Evolutionary conservation across 2,329 filamentous ascomycete genomes (phyloP), one percentile per base, ranked within the genome.

Genomic region (Dactylellina drechsleri): DNA sequence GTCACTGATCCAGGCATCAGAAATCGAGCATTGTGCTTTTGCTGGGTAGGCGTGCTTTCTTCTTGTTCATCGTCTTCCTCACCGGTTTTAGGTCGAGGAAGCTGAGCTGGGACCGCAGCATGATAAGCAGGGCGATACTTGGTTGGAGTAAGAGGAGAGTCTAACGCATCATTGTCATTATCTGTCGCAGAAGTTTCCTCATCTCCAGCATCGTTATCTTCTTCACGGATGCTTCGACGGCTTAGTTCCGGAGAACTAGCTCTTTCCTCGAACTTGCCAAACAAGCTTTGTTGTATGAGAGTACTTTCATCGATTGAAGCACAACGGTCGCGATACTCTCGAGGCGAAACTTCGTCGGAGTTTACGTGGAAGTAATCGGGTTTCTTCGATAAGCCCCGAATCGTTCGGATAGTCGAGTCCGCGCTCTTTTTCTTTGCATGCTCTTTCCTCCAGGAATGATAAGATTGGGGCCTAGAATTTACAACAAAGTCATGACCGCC

Each of bases 131-230:
- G 64, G 18, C 64, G 71, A 50, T 75, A 75, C 23, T 26, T 49
- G 15, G 64, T 75, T 15, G 71, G 71, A 4, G 71, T 75, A 15
- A 75, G 16, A 43, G 71, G 71, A 12, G 71, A 75, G 28, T 75
- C 71, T n/a, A 75, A n/a, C n/a, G 45, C 23, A 36, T 75, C 71
- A 36, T 75, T 64, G 4, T 75, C 71, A 18, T 75, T 75, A 36
- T 77, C 75, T 28, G 77, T 75, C 36, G 78, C 78, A 66, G 75
- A 64, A 6, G 60, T 77, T 56, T 72, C 59, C 56, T 77, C 65
- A 53, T 72, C 65, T 6, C 64, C 76, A 40, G 59, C 62, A 23
- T 72, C 76, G 31, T 77, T 62, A 45, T 75, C 68, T 49, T 77
- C 68, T 49, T 71, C 66, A 15, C 71, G 47, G 6, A 57, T 54